Percentiles rank a stretch among this genome's conserved stretches.
Evolutionary conservation across 768 basidiomycete genomes (phyloP).

Genomic region (Rhizopogon vinicolor): DNA sequence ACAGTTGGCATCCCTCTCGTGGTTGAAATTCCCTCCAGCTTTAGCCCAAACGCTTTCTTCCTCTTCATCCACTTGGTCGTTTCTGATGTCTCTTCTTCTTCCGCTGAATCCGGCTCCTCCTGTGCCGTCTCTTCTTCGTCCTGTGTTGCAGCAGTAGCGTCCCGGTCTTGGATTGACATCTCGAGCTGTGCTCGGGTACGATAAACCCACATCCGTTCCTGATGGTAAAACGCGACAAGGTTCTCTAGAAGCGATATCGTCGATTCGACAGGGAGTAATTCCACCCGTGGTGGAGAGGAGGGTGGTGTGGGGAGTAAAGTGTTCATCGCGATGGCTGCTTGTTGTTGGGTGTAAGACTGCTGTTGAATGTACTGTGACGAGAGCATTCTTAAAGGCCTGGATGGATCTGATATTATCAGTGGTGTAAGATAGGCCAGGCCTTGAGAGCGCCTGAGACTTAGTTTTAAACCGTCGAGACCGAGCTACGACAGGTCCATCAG

Average conservation of each 20-base stretch:
- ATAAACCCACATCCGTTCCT: conserved; percentile 69
- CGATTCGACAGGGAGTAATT: conserved; percentile 33
- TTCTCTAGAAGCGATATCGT: conserved; percentile 60
- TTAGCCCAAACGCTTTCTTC: conserved; percentile 56
- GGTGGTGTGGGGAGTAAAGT: conserved; percentile 30
- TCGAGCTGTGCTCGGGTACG: conserved; percentile 60
- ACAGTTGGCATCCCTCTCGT: conserved; percentile 12
- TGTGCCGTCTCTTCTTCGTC: not conserved
- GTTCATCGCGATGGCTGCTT: conserved; percentile 26
- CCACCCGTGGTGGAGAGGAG: conserved; percentile 26
- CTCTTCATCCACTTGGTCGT: conserved; percentile 46
- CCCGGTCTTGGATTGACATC: conserved; percentile 31
- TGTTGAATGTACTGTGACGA: conserved; percentile 40
- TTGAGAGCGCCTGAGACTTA: too few relatives aligned
- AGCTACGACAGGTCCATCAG: too few relatives aligned
- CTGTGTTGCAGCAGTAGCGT: conserved; percentile 1
- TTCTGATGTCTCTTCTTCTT: conserved; percentile 13
- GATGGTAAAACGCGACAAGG: conserved; percentile 63
- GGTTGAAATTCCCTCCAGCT: conserved; percentile 38
- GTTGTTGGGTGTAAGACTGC: conserved; percentile 16
- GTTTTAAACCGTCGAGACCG: too few relatives aligned
- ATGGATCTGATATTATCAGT: not conserved
- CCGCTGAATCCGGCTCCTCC: conserved; percentile 4
- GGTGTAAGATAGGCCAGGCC: too few relatives aligned
- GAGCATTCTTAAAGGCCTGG: conserved; percentile 54